These are phyloP conservation scores for Limtongia smithiae DNA, from an alignment of 805 yeast genomes.

Conservation along the genomic window DNA sequence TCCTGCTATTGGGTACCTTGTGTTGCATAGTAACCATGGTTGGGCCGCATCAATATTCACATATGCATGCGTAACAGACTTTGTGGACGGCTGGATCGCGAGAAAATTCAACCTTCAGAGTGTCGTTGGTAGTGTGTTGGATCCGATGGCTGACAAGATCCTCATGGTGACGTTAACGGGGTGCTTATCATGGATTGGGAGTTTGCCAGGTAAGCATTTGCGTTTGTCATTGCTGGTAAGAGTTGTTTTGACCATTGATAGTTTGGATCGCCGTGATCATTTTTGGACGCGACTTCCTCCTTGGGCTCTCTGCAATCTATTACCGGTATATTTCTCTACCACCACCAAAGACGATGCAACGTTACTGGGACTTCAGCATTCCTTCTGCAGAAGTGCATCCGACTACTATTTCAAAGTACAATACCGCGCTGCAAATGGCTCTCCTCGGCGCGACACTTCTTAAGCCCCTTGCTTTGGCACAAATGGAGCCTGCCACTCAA, in stretches of 20 bases:
- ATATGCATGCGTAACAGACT: conserved; percentile 87
- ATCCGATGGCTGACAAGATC: conserved; percentile 92
- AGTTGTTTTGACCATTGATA: too few species aligned
- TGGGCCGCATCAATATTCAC: conserved; percentile 70
- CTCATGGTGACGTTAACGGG: conserved; percentile 83
- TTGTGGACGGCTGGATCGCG: conserved; percentile 89
- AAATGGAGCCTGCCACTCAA: conserved; percentile 37
- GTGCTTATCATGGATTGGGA: conserved; percentile 62
- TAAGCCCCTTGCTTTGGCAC: conserved; percentile 47
- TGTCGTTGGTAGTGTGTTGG: conserved; percentile 83
- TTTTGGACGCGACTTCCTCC: conserved; percentile 75
- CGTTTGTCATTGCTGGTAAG: background rate
- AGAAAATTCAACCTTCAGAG: conserved; percentile 72
- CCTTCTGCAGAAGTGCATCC: conserved; percentile 88
- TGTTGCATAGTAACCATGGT: conserved; percentile 58
- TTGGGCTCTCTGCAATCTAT: conserved; percentile 68
- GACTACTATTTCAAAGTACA: conserved; percentile 57
- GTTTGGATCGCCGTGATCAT: conserved; percentile 61
- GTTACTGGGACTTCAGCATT: conserved; percentile 74
- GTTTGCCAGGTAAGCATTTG: conserved; percentile 52
- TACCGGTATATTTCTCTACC: conserved; percentile 72
- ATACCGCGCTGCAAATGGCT: conserved; percentile 89
- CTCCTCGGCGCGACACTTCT: conserved; percentile 67
- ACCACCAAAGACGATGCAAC: conserved; percentile 63
- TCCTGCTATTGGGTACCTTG: conserved; percentile 78